Percentiles rank a stretch among this genome's conserved stretches.
Evolutionary conservation across 331 rosid species (phyloP).

Genomic region (Malus hybrid): DNA sequence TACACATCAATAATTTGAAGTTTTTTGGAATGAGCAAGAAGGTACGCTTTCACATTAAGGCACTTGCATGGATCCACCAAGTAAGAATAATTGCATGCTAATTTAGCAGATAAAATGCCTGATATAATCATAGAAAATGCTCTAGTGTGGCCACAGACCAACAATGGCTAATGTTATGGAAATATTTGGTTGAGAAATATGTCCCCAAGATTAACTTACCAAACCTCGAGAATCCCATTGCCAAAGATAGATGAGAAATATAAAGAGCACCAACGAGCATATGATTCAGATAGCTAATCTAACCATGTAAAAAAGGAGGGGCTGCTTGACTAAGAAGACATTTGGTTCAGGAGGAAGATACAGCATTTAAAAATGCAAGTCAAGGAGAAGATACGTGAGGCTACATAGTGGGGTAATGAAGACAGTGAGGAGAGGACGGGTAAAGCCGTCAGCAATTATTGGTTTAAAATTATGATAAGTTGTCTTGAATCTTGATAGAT

Average conservation of each 20-base stretch:
- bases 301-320: neutral
- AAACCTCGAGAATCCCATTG: neutral
- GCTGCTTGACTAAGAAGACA: neutral
- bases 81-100: neutral
- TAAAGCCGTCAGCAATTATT: neutral
- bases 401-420: no score
- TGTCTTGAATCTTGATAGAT: neutral
- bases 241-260: neutral
- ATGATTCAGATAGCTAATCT: slow-evolving; percentile 1
- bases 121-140: neutral
- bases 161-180: neutral
- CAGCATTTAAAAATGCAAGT: neutral
- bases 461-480: neutral
- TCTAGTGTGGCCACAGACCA: neutral
- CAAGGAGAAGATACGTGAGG: neutral
- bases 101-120: neutral
- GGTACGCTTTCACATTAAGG: neutral
- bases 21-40: neutral
- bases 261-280: neutral
- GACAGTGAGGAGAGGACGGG: neutral
- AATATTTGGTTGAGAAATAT: neutral
- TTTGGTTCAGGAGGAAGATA: neutral
- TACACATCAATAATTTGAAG: neutral
- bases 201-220: neutral
- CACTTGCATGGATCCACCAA: neutral